These are phyloP conservation scores for Candida palmyrensis DNA, from an alignment of 805 yeast species.

Conservation along the genomic window DNA sequence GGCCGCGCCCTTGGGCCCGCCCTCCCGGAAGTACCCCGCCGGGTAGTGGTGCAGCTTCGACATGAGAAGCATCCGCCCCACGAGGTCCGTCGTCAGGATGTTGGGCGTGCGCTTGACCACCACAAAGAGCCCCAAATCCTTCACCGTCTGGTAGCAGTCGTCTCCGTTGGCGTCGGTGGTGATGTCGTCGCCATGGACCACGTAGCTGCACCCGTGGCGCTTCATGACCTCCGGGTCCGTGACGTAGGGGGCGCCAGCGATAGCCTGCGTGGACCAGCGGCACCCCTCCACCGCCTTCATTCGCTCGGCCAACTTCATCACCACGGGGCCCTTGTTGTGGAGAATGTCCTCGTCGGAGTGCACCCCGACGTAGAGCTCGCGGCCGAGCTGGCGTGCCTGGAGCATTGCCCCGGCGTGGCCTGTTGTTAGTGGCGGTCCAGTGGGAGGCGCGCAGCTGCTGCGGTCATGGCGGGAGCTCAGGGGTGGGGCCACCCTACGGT, in stretches of 20 bases:
- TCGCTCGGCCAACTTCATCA: constrained; percentile 80
- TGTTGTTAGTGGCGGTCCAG: constrained; percentile 31
- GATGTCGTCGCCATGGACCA: constrained; percentile 98
- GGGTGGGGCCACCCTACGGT: no score
- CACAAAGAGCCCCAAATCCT: constrained; percentile 77
- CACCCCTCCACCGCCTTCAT: constrained; percentile 83
- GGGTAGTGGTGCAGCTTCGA: constrained; percentile 54
- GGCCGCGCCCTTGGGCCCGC: constrained; percentile 11
- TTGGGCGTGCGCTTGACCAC: constrained; percentile 94
- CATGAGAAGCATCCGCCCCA: constrained; percentile 74
- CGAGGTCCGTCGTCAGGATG: constrained; percentile 91
- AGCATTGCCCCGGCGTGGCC: constrained; percentile 92
- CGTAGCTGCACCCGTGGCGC: constrained; percentile 69
- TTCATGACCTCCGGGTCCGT: constrained; percentile 83
- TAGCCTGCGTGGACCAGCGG: constrained; percentile 75
- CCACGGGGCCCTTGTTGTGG: constrained; percentile 87
- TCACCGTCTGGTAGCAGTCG: constrained; percentile 83
- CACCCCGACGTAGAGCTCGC: constrained; percentile 76
- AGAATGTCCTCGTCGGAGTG: constrained; percentile 87
- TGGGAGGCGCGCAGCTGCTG: no score
- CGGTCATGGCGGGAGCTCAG: no score
- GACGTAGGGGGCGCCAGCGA: constrained; percentile 86
- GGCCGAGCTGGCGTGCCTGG: constrained; percentile 84
- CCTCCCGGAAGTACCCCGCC: constrained; percentile 21
- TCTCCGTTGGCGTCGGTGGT: constrained; percentile 95